phyloP scores from a whole-genome alignment of 1,284 basidiomycete species.

The Pseudomicrostroma phylloplanum region DNA sequence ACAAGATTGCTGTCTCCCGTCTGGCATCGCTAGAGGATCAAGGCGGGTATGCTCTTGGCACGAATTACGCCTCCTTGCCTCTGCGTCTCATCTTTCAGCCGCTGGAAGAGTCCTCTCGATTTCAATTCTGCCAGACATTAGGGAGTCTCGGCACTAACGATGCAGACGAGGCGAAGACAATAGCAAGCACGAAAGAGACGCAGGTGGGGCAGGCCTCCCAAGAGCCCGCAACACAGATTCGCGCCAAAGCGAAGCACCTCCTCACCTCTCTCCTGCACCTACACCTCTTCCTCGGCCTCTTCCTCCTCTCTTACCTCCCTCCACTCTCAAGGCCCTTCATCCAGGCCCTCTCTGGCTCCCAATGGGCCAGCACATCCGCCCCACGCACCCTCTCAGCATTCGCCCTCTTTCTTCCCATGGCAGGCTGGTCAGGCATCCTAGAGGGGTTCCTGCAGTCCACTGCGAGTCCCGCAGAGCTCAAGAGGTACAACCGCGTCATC shows the following conservation, averaged over 20 bases:
- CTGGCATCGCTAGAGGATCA: conserved; percentile 41
- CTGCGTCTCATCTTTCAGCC: conserved; percentile 47
- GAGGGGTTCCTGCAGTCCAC: conserved; percentile 45
- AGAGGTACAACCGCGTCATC: conserved; percentile 30
- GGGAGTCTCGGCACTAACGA: not conserved
- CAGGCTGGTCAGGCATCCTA: conserved; percentile 45
- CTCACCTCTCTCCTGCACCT: conserved; percentile 26
- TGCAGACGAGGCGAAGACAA: not conserved
- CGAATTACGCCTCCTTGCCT: conserved; percentile 44
- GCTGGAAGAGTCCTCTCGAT: conserved; percentile 39
- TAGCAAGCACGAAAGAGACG: not conserved
- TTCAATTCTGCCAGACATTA: conserved; percentile 23
- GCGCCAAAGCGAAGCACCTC: conserved; percentile 11
- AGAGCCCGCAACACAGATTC: not conserved
- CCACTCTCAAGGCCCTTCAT: conserved; percentile 33
- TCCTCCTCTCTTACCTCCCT: conserved; percentile 31
- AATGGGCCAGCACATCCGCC: conserved; percentile 30
- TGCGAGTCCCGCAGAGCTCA: conserved; percentile 21
- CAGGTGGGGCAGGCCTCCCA: not conserved
- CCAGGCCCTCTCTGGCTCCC: conserved; percentile 35
- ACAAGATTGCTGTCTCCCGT: conserved; percentile 62
- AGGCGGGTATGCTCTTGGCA: conserved; percentile 47
- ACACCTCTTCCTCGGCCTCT: conserved; percentile 27
- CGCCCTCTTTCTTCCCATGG: conserved; percentile 39
- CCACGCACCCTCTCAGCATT: conserved; percentile 34